Conservation (phyloP, 768 basidiomycete genomes). For the Sarcodon sp. region DNA sequence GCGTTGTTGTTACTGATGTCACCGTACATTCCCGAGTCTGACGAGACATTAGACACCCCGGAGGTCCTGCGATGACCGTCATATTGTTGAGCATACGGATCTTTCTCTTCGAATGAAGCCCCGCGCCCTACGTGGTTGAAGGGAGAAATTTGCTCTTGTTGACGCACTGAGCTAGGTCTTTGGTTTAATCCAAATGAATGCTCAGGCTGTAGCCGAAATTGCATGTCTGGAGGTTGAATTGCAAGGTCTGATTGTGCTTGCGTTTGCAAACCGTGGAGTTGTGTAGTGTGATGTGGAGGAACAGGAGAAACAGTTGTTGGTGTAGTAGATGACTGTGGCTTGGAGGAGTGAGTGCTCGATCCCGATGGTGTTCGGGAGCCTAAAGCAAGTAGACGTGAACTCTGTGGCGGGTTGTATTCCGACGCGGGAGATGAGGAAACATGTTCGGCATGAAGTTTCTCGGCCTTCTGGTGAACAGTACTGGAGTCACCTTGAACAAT, state of each 20-base stretch:
- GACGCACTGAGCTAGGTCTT: neutral
- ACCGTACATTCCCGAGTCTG: slow-evolving; percentile 4
- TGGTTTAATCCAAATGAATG: neutral
- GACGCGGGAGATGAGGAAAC: slow-evolving; percentile 10
- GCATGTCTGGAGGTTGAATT: neutral
- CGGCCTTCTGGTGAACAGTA: neutral
- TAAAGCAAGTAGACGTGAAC: slow-evolving; percentile 31
- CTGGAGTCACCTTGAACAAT: slow-evolving; percentile 7
- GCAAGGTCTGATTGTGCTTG: neutral
- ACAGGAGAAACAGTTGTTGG: neutral
- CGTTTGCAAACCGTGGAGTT: neutral
- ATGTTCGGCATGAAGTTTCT: slow-evolving; percentile 2
- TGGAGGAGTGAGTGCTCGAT: neutral
- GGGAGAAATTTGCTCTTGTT: slow-evolving; percentile 13
- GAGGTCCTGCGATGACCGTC: slow-evolving; percentile 11
- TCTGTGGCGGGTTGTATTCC: slow-evolving; percentile 23
- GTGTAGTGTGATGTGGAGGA: neutral
- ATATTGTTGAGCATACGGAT: slow-evolving; percentile 7
- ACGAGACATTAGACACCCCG: slow-evolving; percentile 7
- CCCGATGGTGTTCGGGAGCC: slow-evolving; percentile 16
- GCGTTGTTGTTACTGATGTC: slow-evolving; percentile 7
- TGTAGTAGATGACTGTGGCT: no score
- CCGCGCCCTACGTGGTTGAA: slow-evolving; percentile 10
- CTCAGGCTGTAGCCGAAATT: neutral
- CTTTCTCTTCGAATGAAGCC: slow-evolving; percentile 10